These are phyloP conservation scores for Capsicum pubescens DNA, from an alignment of 257 asterid species.

Conservation along the genomic window DNA sequence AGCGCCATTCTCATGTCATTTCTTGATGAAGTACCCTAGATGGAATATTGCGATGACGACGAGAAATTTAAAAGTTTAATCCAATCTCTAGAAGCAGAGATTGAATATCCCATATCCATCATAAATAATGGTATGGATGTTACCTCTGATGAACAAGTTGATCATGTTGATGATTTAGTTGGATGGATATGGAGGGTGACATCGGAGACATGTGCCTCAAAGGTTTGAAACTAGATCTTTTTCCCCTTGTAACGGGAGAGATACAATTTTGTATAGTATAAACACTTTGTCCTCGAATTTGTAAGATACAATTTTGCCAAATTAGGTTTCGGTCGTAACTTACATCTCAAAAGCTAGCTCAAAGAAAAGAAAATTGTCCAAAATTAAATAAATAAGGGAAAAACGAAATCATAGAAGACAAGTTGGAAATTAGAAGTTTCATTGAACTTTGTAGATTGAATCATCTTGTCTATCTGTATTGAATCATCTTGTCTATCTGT, in stretches of 20 bases:
- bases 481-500: neutral
- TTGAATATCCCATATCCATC: constrained; percentile 3
- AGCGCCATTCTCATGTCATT: constrained; percentile 33
- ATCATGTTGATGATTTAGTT: constrained; percentile 30
- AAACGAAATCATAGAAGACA: neutral
- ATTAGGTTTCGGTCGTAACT: no score
- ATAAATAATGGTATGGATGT: neutral
- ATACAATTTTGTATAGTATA: no score
- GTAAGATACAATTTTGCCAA: no score
- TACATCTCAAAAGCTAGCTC: no score
- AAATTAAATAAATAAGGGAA: no score
- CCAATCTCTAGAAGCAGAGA: constrained; percentile 36
- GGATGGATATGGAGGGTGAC: constrained; percentile 34
- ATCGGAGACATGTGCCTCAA: no score
- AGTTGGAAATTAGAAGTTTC: neutral
- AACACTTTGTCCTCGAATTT: no score
- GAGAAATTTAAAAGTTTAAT: constrained; percentile 34
- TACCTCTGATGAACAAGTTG: neutral
- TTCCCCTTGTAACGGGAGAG: no score
- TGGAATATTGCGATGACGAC: constrained; percentile 32
- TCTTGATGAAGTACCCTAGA: constrained; percentile 28
- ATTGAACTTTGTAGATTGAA: neutral
- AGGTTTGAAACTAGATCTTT: no score
- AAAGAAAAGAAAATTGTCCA: neutral
- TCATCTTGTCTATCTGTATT: neutral